Base-by-base conservation (phyloP, 2,329 filamentous ascomycete species). In the Epicoccum nigrum region DNA sequence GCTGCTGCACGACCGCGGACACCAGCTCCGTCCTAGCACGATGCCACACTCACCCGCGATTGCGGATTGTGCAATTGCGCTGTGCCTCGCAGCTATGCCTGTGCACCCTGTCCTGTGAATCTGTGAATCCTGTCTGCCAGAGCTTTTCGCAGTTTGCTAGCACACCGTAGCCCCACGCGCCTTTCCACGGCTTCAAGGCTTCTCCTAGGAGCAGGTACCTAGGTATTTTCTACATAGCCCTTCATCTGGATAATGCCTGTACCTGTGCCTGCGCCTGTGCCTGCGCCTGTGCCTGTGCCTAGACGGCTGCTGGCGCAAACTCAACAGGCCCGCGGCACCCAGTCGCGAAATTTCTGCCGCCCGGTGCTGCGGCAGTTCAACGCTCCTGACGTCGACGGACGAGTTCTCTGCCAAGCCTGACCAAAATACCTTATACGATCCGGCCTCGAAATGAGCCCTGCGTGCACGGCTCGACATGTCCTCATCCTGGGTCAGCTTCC, bases 311-410 rank as follows among this genome's bases (percentile, higher is more conserved):
- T 59, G 57, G 54, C 56, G 53, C 56, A 31, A 45, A 43, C 59
- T 49, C 54, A 62, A 58, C 59, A 62, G 51, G 27, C 45, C 45
- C 37, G 21, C 48, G 51, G 54, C 50, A 46, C 51, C 56, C 59
- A 62, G 58, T 55, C 15, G 41, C 20, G 41, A 50, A 46, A 51
- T 49, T 27, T 35, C 44, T 52, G 49, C 33, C 19, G 42, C 42
- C 42, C 49, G 42, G 19, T 42, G 38, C 51, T 47, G 41, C 49
- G 32, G 53, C 51, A 58, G 47, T 54, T 59, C 57, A 54, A 57
- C 55, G 58, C 56, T 55, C 62, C 58, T 65, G 63, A 64, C 61
- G 63, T 65, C 51, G 58, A 45, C 52, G 59, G 51, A 59, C 59
- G 60, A 46, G 37, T 58, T 49, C 44, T 34, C 23, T 39, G 40